Conservation (phyloP, 345 rosid genomes). For the Streptanthus diversifolius region DNA sequence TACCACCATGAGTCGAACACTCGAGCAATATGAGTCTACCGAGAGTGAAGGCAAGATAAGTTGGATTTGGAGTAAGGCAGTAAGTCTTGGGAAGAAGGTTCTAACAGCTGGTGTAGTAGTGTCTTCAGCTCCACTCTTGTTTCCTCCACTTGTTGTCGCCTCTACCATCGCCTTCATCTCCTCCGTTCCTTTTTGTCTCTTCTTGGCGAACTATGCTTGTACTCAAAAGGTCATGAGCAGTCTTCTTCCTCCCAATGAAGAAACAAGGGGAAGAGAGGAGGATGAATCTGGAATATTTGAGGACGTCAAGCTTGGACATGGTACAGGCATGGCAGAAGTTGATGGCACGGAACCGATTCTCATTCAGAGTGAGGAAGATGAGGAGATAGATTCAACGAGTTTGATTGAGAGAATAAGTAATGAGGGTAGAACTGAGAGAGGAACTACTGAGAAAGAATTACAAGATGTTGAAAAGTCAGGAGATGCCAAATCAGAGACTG, state of each 20-base stretch:
- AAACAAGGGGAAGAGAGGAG: background rate
- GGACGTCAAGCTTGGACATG: constrained; percentile 7
- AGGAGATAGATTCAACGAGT: constrained; percentile 43
- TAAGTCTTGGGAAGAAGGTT: constrained; percentile 60
- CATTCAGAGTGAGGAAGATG: constrained; percentile 8
- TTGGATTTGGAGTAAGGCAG: constrained; percentile 50
- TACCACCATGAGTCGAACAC: background rate
- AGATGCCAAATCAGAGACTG: background rate
- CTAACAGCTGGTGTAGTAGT: constrained; percentile 51
- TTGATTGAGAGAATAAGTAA: constrained; percentile 48
- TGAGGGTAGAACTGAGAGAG: constrained; percentile 29
- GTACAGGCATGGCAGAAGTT: background rate
- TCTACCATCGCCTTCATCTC: constrained; percentile 58
- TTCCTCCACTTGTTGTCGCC: constrained; percentile 62
- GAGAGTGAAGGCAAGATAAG: constrained; percentile 32
- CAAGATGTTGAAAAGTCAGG: constrained; percentile 15
- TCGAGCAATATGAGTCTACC: constrained; percentile 20
- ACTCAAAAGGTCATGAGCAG: constrained; percentile 63
- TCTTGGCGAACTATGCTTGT: constrained; percentile 72
- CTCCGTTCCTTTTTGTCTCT: constrained; percentile 62
- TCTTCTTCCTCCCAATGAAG: constrained; percentile 45
- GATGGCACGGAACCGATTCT: constrained; percentile 3
- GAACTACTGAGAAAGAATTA: constrained; percentile 3
- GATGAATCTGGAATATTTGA: constrained; percentile 14
- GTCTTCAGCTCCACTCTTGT: constrained; percentile 61